Evolutionary conservation across 371 early-diverging fungal species (phyloP), one percentile per base, ranked within the genome.

Genomic region (Coemansia sp.): DNA sequence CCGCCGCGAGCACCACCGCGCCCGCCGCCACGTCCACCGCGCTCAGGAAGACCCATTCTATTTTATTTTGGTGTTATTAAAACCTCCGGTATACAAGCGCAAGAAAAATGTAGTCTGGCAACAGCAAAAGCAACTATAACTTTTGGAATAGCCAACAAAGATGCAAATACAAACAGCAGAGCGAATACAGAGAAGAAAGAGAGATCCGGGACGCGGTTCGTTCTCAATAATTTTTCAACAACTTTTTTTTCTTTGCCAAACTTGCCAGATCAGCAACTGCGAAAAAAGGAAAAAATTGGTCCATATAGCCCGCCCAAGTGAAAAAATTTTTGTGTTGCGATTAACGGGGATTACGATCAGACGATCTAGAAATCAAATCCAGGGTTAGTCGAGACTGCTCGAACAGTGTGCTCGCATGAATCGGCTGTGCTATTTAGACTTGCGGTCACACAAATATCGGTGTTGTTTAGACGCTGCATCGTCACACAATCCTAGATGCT

Each of bases 21-120:
- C 26, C 75, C 75, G 14, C 77, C 75, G 16, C 50, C 81, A 65
- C 85, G 83, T 64, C 85, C 80, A 57, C 79, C 84, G 63, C 75
- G 75, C 62, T 62, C 65, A 71, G 72, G 68, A 64, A 75, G 65
- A 57, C 68, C 77, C 77, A 77, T 75, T 68, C 26, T 51, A 30
- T 62, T 9, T 28, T 52, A 47, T 68, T 59, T 39, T 58, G 56
- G 50, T 57, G 52, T 28, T 58, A 25, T 50, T 62, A 20, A 50
- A 18, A 50, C 9, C 50, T 20, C 50, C n/a, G 50, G 20, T 20
- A n/a, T 44, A 48, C 62, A 61, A 23, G 26, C 16, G 14, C 20
- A 50, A 50, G 5, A 28, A n/a, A 50, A 20, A 20, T 20, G 20
- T 37, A 9, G n/a, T 20, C 20, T 9, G 9, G 20, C 50, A 9